Percentiles rank a stretch among this genome's conserved stretches.
These are phyloP conservation scores for Aspergillus bridgeri DNA, from an alignment of 495 filamentous ascomycete species.

Conservation along the genomic window DNA sequence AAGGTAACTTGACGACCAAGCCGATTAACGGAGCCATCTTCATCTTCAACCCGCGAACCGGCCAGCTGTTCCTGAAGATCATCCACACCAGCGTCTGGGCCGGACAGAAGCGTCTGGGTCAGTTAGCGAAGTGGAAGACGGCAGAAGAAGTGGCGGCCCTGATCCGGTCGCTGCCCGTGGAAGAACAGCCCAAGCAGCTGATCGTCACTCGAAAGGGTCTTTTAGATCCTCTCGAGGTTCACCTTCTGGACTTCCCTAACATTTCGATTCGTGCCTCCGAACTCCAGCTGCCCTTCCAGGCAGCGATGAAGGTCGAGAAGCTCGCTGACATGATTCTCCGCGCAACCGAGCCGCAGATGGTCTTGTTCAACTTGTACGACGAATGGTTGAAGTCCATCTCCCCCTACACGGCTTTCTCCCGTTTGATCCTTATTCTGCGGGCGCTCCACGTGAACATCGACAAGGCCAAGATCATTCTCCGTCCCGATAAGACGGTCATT, in stretches of 20 bases:
- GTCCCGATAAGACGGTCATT: conserved; percentile 98
- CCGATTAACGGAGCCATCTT: conserved; percentile 99
- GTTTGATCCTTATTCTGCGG: conserved; percentile 90
- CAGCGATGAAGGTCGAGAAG: conserved; percentile 99
- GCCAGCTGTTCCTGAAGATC: conserved; percentile 98
- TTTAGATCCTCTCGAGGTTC: conserved; percentile 95
- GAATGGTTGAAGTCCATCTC: conserved; percentile 99
- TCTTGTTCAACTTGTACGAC: conserved; percentile 98
- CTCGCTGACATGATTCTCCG: conserved; percentile 98
- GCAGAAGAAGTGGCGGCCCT: conserved; percentile 99
- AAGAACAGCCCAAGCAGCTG: conserved; percentile 98
- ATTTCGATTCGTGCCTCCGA: conserved; percentile 99
- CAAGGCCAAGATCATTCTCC: conserved; percentile 94
- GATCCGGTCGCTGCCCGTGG: conserved; percentile 93
- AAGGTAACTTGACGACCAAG: conserved; percentile 98
- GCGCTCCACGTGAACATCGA: conserved; percentile 97
- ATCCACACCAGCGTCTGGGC: conserved; percentile 99
- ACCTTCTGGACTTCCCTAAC: conserved; percentile 97
- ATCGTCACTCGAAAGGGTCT: conserved; percentile 98
- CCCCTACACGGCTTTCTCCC: conserved; percentile 97
- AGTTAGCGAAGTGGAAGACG: conserved; percentile 99
- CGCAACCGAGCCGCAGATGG: conserved; percentile 98
- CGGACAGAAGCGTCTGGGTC: conserved; percentile 97
- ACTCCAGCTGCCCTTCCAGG: conserved; percentile 97
- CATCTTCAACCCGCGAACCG: conserved; percentile 98